Conservation (phyloP, 257 asterid species). For the Leptodermis oblonga region DNA sequence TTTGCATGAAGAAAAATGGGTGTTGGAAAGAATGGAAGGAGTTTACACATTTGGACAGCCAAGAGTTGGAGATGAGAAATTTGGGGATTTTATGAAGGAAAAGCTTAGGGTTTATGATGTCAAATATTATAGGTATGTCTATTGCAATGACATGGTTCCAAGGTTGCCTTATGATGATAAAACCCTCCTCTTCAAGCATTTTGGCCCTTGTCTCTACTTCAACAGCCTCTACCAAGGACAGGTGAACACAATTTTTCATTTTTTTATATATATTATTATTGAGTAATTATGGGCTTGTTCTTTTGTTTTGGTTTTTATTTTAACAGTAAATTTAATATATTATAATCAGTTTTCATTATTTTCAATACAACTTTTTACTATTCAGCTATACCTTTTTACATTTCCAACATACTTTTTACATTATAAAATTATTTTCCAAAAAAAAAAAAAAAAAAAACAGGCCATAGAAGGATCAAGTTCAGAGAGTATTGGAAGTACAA, state of each 20-base stretch:
- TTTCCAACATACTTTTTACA: too few species aligned
- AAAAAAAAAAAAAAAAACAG: too few species aligned
- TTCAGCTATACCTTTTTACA: too few species aligned
- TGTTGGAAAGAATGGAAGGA: slow-evolving; percentile 54
- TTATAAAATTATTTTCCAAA: too few species aligned
- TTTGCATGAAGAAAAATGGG: slow-evolving; percentile 46
- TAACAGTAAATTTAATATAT: too few species aligned
- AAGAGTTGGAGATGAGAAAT: slow-evolving; percentile 59
- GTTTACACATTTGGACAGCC: slow-evolving; percentile 85
- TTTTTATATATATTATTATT: too few species aligned
- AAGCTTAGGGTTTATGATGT: slow-evolving; percentile 31
- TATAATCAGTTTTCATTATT: too few species aligned
- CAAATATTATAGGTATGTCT: slow-evolving; percentile 52
- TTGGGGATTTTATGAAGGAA: slow-evolving; percentile 59
- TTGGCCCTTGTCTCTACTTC: slow-evolving; percentile 64
- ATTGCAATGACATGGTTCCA: slow-evolving; percentile 59
- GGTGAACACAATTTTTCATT: slow-evolving; percentile 23
- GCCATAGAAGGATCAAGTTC: too few species aligned
- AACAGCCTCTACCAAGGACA: slow-evolving; percentile 53
- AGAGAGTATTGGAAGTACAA: not conserved
- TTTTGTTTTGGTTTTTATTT: not conserved
- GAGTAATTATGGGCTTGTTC: not conserved
- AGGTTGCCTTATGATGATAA: slow-evolving; percentile 74
- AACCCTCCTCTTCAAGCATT: slow-evolving; percentile 57
- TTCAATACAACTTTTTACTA: too few species aligned